These are phyloP conservation scores for Pseudocercospora crystallina DNA, from an alignment of 2,329 filamentous ascomycete genomes.

Conservation along the genomic window DNA sequence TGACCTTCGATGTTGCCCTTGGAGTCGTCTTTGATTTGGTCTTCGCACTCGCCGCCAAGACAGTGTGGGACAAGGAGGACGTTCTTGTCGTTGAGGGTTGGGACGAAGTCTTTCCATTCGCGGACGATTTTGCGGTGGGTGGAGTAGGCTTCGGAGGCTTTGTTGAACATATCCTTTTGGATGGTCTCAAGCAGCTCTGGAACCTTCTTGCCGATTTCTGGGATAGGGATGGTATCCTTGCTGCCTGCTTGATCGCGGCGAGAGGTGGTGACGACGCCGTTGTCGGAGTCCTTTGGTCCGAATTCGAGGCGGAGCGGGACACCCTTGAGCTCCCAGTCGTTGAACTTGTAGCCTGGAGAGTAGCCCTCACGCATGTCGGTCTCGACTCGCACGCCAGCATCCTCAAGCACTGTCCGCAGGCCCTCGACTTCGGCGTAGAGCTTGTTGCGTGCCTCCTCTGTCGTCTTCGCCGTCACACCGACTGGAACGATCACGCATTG, in stretches of 20 bases:
- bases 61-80: conserved; percentile 91
- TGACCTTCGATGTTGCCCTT: conserved; percentile 68
- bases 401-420: conserved; percentile 67
- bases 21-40: conserved; percentile 90
- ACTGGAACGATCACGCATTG: conserved; percentile 89
- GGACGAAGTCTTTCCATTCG: conserved; percentile 87
- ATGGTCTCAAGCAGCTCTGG: conserved; percentile 85
- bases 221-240: conserved; percentile 77
- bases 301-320: conserved; percentile 93
- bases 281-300: conserved; percentile 88
- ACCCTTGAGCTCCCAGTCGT: conserved; percentile 97
- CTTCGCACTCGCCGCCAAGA: conserved; percentile 79
- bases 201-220: conserved; percentile 70
- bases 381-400: conserved; percentile 73
- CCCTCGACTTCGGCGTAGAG: conserved; percentile 74
- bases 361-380: conserved; percentile 86
- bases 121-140: conserved; percentile 78
- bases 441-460: conserved; percentile 72
- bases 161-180: conserved; percentile 75
- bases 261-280: conserved; percentile 78
- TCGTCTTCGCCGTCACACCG: conserved; percentile 85
- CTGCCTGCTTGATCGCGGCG: conserved; percentile 75
- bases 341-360: conserved; percentile 95
- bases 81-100: conserved; percentile 87
- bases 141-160: conserved; percentile 76